phyloP scores from a whole-genome alignment of 2,329 filamentous ascomycete genomes.

The Leptographium lundbergii region DNA sequence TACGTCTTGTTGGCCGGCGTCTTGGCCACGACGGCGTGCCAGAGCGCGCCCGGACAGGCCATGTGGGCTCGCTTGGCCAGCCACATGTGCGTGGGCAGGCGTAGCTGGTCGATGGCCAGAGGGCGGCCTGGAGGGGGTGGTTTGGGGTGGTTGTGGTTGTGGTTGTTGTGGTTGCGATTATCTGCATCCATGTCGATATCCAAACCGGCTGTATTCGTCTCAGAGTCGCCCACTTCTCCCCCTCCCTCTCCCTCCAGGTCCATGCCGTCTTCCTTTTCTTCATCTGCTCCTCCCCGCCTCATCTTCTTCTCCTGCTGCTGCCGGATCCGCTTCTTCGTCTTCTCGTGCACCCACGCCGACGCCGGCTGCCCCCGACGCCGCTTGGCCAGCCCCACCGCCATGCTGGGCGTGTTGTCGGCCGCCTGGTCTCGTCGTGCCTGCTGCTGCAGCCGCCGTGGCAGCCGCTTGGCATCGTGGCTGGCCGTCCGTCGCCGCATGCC shows the following conservation, averaged over 20 bases:
- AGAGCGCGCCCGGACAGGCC: constrained; percentile 68
- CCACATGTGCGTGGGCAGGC: constrained; percentile 90
- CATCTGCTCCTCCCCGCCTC: background rate
- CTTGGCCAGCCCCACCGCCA: constrained; percentile 50
- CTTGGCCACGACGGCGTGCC: constrained; percentile 78
- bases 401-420: constrained; percentile 81
- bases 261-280: background rate
- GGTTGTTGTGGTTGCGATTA: too few relatives aligned
- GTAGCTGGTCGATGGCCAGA: constrained; percentile 78
- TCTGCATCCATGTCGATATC: too few relatives aligned
- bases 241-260: background rate
- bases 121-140: constrained; percentile 54
- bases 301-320: constrained; percentile 10
- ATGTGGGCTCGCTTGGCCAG: constrained; percentile 87
- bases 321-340: constrained; percentile 19
- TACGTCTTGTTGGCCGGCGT: constrained; percentile 86
- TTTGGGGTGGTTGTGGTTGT: constrained; percentile 14
- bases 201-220: too few relatives aligned
- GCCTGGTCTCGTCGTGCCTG: constrained; percentile 64
- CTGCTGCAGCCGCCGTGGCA: constrained; percentile 63
- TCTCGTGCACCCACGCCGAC: constrained; percentile 11
- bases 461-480: constrained; percentile 85
- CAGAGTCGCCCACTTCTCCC: too few relatives aligned
- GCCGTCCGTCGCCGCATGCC: constrained; percentile 76
- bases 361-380: constrained; percentile 26